A percentile compares a stretch with the other conserved stretches of the same genome.
phyloP scores from a whole-genome alignment of 1,139 yeast genomes.

The Lodderomyces jiufengensis region DNA sequence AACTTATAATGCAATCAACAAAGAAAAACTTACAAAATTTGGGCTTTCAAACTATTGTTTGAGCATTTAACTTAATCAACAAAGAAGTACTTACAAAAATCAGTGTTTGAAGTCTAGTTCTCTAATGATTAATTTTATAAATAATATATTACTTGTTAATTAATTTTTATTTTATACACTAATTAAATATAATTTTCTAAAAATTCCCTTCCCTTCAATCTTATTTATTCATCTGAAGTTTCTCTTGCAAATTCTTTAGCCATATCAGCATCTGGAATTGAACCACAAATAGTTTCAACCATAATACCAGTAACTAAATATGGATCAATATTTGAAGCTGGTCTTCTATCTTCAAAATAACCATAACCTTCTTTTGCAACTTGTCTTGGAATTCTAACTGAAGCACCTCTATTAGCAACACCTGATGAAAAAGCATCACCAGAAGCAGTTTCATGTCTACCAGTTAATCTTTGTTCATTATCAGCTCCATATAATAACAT shows the following conservation, averaged over 20 bases:
- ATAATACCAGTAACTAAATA: conserved; percentile 97
- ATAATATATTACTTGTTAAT: no score
- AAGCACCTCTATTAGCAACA: conserved; percentile 99
- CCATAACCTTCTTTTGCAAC: conserved; percentile 98
- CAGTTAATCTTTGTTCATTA: conserved; percentile 92
- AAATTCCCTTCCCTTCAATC: no score
- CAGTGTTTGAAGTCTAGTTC: no score
- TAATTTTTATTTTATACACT: no score
- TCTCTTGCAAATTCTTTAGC: conserved; percentile 82
- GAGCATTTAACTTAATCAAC: no score
- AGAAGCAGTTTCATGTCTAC: conserved; percentile 97
- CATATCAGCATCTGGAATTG: conserved; percentile 96
- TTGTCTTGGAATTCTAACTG: conserved; percentile 96
- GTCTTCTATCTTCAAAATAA: conserved; percentile 99
- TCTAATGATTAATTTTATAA: no score
- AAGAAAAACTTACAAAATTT: no score
- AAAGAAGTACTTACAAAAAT: no score
- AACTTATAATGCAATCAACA: no score
- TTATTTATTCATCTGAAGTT: conserved; percentile 16
- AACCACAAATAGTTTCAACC: conserved; percentile 95
- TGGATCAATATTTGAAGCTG: conserved; percentile 98
- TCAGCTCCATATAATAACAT: conserved; percentile 93
- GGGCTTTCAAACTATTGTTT: no score
- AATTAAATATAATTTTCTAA: no score
- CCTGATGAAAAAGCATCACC: conserved; percentile 89